These are phyloP conservation scores for Albatrellus ellisii DNA, from an alignment of 768 basidiomycete genomes.

Conservation along the genomic window DNA sequence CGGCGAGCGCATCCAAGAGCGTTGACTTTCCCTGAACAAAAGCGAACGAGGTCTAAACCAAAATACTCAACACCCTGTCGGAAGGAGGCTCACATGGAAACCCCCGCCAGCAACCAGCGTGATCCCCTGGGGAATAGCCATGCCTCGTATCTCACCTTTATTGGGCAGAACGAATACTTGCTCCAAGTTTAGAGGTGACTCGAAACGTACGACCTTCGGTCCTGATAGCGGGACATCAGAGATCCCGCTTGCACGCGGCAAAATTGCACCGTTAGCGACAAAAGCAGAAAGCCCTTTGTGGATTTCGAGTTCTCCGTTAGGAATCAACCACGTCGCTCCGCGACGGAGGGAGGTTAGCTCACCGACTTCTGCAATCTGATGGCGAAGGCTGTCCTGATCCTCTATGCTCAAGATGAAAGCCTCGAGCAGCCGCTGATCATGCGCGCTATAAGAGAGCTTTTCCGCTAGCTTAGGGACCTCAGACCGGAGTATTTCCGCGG, in stretches of 20 bases:
- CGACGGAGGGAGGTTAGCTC: no score
- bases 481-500: not conserved
- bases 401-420: not conserved
- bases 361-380: no score
- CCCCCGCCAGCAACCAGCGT: slow-evolving; percentile 14
- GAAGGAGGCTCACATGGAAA: slow-evolving; percentile 6
- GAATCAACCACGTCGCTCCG: no score
- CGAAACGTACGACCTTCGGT: not conserved
- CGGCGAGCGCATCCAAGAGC: slow-evolving; percentile 11
- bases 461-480: not conserved
- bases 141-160: slow-evolving; percentile 9
- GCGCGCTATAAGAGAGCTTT: not conserved
- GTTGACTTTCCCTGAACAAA: slow-evolving; percentile 10
- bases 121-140: slow-evolving; percentile 11
- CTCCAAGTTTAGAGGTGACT: not conserved
- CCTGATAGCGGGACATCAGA: slow-evolving; percentile 8
- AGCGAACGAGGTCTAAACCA: no score
- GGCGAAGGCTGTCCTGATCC: not conserved
- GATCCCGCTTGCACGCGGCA: slow-evolving; percentile 10
- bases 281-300: slow-evolving; percentile 10
- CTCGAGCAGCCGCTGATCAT: not conserved
- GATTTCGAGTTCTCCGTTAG: not conserved
- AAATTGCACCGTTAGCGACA: slow-evolving; percentile 11
- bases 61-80: no score
- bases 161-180: slow-evolving; percentile 2